Evolutionary conservation across 805 yeast species (phyloP).

Genomic region (Ogataea sp.): DNA sequence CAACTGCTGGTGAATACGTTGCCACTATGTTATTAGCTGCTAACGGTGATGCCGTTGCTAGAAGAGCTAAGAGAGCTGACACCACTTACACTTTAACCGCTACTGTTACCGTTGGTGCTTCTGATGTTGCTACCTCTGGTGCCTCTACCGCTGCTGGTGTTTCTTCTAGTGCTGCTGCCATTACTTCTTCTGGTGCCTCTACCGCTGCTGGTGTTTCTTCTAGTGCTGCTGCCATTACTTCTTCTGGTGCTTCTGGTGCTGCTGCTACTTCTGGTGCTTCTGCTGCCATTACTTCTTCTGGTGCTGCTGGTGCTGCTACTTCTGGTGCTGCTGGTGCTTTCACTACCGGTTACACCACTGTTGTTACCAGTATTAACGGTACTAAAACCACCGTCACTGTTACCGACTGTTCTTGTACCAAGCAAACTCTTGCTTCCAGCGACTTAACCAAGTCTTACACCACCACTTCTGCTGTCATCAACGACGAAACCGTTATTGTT

Average conservation of each 20-base stretch:
- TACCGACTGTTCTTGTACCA: constrained; percentile 7
- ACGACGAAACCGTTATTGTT: constrained; percentile 3
- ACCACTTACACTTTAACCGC: constrained; percentile 1
- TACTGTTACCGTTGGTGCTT: not conserved
- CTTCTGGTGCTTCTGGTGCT: not conserved
- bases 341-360: not conserved
- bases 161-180: not conserved
- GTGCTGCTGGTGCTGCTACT: not conserved
- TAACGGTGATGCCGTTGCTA: not conserved
- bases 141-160: not conserved
- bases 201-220: not conserved
- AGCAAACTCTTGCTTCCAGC: not conserved
- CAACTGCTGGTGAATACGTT: not conserved
- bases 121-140: not conserved
- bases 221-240: not conserved
- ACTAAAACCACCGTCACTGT: constrained; percentile 11
- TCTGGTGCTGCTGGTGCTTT: not conserved
- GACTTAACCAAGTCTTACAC: constrained; percentile 5
- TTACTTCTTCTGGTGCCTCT: not conserved
- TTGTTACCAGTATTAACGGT: not conserved
- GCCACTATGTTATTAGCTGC: not conserved
- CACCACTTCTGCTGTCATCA: constrained; percentile 1
- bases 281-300: not conserved
- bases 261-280: not conserved
- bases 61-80: not conserved